Base-by-base conservation (phyloP, 257 asterid genomes). In the Marsdenia floribunda region DNA sequence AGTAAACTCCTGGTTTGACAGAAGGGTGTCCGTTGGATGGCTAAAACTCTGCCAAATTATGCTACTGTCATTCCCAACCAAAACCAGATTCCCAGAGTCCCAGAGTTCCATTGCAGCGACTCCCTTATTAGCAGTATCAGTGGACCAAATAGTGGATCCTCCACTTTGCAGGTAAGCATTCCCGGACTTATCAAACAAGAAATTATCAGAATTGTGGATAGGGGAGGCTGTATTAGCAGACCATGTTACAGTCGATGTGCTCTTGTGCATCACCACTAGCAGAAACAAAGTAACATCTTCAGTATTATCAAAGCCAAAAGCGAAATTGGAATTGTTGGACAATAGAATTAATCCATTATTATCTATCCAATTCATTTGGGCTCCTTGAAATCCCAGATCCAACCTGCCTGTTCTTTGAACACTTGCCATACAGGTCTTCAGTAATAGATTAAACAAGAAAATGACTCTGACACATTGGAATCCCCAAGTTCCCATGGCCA, bases 321-420 rank as follows among this genome's bases (percentile, higher is more conserved):
- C 93, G 49, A 94, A 94, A 58, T 84, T 70, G 21, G 97, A 87
- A 80, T 76, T 82, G 75, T 94, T 90, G 79, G 99, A 94, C 11
- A 92, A 10, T 5, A 94, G 82, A 77, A 92, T 79, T 79, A 90
- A 6, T 16, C 99, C 99, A 78, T 86, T 75, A 47, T 90, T 88
- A 82, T 92, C 99, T 79, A 92, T 83, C 86, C 85, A 94, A 69
- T 61, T 75, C 97, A 92, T 92, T 75, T 73, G 91, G 72, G 97
- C 80, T 46, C 89, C 97, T 61, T 75, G 82, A 83, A 94, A 94
- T 21, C 97, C 97, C 8, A 78, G 87, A 40, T 76, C 72, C 85
- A 94, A 33, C 29, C 75, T 83, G 68, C 97, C 99, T 59, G 52
- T 78, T 6, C 71, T 80, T 71, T 86, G 97, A 73, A 90, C 86